phyloP scores from a whole-genome alignment of 257 asterid species.

The Scutellaria barbata region DNA sequence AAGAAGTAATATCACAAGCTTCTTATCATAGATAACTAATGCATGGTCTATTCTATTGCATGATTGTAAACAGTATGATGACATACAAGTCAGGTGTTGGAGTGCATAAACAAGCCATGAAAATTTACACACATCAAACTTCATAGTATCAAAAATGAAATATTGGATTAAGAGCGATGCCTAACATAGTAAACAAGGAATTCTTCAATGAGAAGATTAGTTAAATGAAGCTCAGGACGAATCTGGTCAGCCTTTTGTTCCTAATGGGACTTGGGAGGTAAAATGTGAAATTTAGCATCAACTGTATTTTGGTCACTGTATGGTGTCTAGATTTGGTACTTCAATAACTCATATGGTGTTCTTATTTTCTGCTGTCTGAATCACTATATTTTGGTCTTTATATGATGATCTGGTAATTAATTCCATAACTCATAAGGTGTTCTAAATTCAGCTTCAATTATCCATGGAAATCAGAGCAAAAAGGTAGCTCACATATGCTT shows the following conservation, averaged over 20 bases:
- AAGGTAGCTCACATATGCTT: background rate
- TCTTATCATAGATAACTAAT: background rate
- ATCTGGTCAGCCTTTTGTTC: background rate
- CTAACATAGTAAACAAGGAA: background rate
- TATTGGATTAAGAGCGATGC: background rate
- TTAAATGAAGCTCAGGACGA: background rate
- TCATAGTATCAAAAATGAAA: slow-evolving; percentile 3
- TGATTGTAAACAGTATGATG: background rate
- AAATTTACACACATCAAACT: slow-evolving; percentile 16
- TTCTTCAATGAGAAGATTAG: background rate
- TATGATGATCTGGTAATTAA: background rate
- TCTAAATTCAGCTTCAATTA: slow-evolving; percentile 3
- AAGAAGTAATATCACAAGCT: background rate
- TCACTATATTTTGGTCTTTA: background rate
- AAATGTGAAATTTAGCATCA: slow-evolving; percentile 1
- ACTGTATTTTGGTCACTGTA: slow-evolving; percentile 2
- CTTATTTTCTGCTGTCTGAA: background rate
- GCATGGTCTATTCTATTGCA: background rate
- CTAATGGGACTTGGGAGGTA: slow-evolving; percentile 9
- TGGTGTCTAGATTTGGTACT: slow-evolving; percentile 1
- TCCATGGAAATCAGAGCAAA: slow-evolving; percentile 1
- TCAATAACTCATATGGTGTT: slow-evolving; percentile 2
- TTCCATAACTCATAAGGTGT: background rate
- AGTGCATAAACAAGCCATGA: background rate
- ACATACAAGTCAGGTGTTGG: background rate